phyloP scores from a whole-genome alignment of 2,329 filamentous ascomycete genomes.

The Didymella arachidicola region DNA sequence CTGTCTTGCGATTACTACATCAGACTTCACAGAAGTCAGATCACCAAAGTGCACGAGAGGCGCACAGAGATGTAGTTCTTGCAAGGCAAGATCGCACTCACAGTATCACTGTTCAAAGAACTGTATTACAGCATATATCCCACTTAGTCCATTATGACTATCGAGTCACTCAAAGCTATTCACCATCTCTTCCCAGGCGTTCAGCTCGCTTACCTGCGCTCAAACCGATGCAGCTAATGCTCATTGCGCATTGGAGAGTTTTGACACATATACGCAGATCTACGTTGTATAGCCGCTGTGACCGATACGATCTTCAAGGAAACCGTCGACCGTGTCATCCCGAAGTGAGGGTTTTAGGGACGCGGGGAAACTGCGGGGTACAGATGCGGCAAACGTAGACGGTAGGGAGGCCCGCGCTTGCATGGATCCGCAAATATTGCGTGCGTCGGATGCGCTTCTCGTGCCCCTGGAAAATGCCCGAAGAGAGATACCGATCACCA shows the following conservation, averaged over 20 bases:
- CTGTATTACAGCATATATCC: not conserved
- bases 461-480: not conserved
- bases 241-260: not conserved
- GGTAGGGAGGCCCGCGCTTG: not conserved
- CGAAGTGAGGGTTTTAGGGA: not conserved
- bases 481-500: not conserved
- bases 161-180: not conserved
- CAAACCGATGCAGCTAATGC: not conserved
- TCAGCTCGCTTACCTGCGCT: not conserved
- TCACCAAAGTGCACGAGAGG: not conserved
- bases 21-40: not conserved
- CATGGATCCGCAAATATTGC: not conserved
- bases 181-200: not conserved
- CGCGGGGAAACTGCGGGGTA: not conserved
- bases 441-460: not conserved
- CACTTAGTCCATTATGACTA: not conserved
- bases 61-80: too few species aligned
- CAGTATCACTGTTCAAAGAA: not conserved
- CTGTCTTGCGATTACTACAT: not conserved
- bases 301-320: not conserved
- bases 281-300: not conserved
- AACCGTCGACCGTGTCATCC: not conserved
- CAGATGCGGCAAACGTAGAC: not conserved
- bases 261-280: not conserved
- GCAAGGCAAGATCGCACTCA: too few species aligned